Percentiles rank a stretch among this genome's conserved stretches.
phyloP scores from a whole-genome alignment of 106 monocot species.

The Gastrodia elata region DNA sequence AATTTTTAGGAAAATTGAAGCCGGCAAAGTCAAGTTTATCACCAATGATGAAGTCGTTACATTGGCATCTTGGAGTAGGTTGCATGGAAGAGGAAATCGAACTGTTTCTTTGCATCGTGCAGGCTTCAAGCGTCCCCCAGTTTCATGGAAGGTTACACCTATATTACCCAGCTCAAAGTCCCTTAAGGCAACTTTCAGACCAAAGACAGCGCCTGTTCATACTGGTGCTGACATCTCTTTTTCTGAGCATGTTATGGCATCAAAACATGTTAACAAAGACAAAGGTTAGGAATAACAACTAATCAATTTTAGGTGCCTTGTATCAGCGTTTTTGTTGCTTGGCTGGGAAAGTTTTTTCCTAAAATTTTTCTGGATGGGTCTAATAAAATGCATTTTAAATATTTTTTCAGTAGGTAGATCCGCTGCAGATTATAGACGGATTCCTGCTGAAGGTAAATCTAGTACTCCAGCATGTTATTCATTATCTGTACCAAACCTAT shows the following conservation, averaged over 20 bases:
- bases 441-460: background rate
- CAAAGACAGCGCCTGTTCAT: background rate
- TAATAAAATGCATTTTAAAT: background rate
- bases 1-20: background rate
- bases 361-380: background rate
- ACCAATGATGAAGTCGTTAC: background rate
- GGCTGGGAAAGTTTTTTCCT: background rate
- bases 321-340: background rate
- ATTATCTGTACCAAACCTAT: background rate
- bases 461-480: background rate
- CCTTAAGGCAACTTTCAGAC: background rate
- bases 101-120: background rate
- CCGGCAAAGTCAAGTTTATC: constrained; percentile 8
- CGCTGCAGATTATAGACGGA: background rate
- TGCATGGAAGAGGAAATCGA: constrained; percentile 1
- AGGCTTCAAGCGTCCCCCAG: background rate
- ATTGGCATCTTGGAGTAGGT: background rate
- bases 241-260: background rate
- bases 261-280: background rate
- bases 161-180: background rate
- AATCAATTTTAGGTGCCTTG: background rate
- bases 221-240: background rate
- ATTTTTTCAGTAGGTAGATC: background rate
- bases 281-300: background rate
- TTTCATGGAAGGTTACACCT: background rate